Percentiles rank a stretch among this genome's conserved stretches.
Conservation (phyloP, 2,329 filamentous ascomycete genomes). For the Ophiosphaerella narmari region DNA sequence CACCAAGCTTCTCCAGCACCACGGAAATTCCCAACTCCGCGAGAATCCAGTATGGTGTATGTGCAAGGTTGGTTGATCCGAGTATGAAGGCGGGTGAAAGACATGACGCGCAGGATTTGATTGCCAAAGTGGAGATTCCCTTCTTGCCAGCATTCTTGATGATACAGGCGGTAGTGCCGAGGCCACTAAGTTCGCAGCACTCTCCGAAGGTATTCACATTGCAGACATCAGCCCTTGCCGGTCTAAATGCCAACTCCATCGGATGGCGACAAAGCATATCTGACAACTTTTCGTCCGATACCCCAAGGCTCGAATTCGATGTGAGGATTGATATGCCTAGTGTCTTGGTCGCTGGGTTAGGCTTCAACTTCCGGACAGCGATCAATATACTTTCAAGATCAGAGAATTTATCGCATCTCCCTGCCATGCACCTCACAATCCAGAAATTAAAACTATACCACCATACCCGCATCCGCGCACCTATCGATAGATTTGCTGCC, state of each 20-base stretch:
- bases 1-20: slow-evolving; percentile 24
- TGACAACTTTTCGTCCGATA: slow-evolving; percentile 26
- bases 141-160: slow-evolving; percentile 24
- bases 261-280: slow-evolving; percentile 26
- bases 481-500: slow-evolving; percentile 15
- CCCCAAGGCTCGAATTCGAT: slow-evolving; percentile 27
- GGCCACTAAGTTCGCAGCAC: slow-evolving; percentile 5
- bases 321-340: slow-evolving; percentile 20
- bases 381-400: slow-evolving; percentile 14
- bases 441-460: slow-evolving; percentile 23
- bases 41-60: slow-evolving; percentile 25
- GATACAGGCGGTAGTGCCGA: neutral
- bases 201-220: slow-evolving; percentile 19
- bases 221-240: slow-evolving; percentile 18
- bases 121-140: slow-evolving; percentile 12
- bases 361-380: slow-evolving; percentile 23
- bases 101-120: slow-evolving; percentile 10
- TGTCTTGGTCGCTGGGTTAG: slow-evolving; percentile 15
- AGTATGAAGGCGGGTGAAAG: slow-evolving; percentile 11
- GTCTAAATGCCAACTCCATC: slow-evolving; percentile 8
- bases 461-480: slow-evolving; percentile 28
- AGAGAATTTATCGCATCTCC: slow-evolving; percentile 19
- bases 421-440: slow-evolving; percentile 19
- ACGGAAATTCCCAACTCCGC: slow-evolving; percentile 14
- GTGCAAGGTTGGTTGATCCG: slow-evolving; percentile 18